Base-by-base conservation (phyloP, 2,329 filamentous ascomycete species). In the Aspergillus pseudotamarii region DNA sequence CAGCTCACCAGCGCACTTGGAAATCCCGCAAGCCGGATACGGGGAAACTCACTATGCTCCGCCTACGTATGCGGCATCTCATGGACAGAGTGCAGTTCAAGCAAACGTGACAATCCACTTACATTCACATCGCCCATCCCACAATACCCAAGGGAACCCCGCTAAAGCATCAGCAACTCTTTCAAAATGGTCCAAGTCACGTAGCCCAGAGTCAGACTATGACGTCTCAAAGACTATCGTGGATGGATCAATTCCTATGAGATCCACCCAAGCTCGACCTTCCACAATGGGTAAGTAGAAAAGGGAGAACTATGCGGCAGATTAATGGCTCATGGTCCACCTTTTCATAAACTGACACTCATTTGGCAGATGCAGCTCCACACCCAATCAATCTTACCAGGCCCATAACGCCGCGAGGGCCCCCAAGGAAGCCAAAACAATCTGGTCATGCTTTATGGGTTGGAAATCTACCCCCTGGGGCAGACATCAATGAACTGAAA, bases 371-470 rank as follows among this genome's bases (percentile, higher is more conserved):
- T 53, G 30, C 64, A 10, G 45, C 43, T 10, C 60, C 64, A 53
- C 58, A 34, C 28, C 38, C 59, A 32, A 59, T 54, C 11, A 62
- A 64, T 19, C 14, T 6, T 34, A 6, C 23, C 66, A 43, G 38
- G 51, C 14, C 63, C 64, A 21, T 64, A 19, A 73, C 81, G 3
- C 86, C 86, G 38, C 83, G 87, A 68, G 88, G 88, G n/a, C 88
- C 87, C 5, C 87, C 88, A 41, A 82, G 88, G 68, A 90, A 90
- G 71, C 88, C 88, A 8, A 87, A 85, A 71, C 86, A 89, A 73
- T 88, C 84, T 82, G 94, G 94, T 1, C 91, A 97, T 75, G 94
- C 94, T 0, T 88, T 98, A 23, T 98, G 95, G 94, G 92, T 98
- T 32, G 95, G 95, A 46, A 98, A 98, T 74, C 83, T 98, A 0